Conservation (phyloP, 108 stramenopile genomes). For the Pseudonitzschia multiseries region DNA sequence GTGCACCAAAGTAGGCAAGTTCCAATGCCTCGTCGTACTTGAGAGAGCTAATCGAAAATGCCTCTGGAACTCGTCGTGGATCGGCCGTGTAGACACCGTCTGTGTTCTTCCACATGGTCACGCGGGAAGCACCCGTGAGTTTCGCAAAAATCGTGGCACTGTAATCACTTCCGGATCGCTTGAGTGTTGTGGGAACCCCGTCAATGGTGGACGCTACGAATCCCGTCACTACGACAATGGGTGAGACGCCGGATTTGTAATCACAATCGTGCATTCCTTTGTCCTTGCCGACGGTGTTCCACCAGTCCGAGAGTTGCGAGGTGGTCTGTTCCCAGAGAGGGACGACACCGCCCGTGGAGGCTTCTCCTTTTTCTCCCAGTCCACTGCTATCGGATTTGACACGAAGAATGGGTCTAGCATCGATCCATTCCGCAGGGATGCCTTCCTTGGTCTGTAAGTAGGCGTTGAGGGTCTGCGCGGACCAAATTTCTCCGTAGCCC, state of each 20-base stretch:
- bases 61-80: constrained; percentile 87
- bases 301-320: constrained; percentile 47
- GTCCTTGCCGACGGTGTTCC: constrained; percentile 46
- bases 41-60: constrained; percentile 65
- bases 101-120: constrained; percentile 91
- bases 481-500: constrained; percentile 92
- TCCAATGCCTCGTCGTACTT: constrained; percentile 92
- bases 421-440: constrained; percentile 61
- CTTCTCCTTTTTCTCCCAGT: constrained; percentile 65
- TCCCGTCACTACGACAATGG: constrained; percentile 75
- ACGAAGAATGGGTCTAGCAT: constrained; percentile 79
- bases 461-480: constrained; percentile 75
- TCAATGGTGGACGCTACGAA: constrained; percentile 80
- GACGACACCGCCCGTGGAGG: constrained; percentile 62
- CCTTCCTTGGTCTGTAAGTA: constrained; percentile 52
- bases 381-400: constrained; percentile 63
- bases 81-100: constrained; percentile 89
- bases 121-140: constrained; percentile 54
- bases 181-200: constrained; percentile 85
- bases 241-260: constrained; percentile 26
- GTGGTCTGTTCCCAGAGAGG: constrained; percentile 56
- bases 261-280: constrained; percentile 41
- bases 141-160: constrained; percentile 86
- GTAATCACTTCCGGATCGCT: constrained; percentile 88
- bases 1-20: constrained; percentile 90